Evolutionary conservation across 2,329 filamentous ascomycete genomes (phyloP).

Genomic region (Incumbomyces lentus): DNA sequence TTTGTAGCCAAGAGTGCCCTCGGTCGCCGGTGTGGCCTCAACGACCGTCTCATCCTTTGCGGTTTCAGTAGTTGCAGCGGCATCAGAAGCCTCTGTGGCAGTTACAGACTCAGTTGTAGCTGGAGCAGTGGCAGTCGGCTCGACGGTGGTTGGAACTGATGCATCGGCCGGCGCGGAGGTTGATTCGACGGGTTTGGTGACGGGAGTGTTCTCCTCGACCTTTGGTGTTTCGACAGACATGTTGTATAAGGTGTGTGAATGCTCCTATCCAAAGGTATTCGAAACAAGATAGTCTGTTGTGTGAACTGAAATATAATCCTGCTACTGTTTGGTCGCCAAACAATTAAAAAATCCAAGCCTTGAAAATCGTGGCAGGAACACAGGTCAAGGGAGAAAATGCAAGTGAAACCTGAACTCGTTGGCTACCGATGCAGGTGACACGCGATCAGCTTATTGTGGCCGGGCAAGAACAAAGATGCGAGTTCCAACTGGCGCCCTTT

Average conservation of each 20-base stretch:
- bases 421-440: neutral
- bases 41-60: constrained; percentile 14
- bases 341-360: neutral
- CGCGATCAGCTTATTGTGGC: constrained; percentile 2
- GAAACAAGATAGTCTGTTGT: constrained; percentile 26
- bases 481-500: constrained; percentile 3
- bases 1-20: constrained; percentile 78
- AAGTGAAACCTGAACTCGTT: neutral
- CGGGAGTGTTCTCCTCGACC: constrained; percentile 49
- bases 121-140: constrained; percentile 10
- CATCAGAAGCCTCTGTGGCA: constrained; percentile 9
- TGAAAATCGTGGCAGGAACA: neutral
- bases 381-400: constrained; percentile 5
- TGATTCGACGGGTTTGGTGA: constrained; percentile 24
- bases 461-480: constrained; percentile 4
- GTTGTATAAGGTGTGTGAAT: constrained; percentile 29
- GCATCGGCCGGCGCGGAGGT: constrained; percentile 26
- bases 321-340: neutral
- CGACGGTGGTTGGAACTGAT: constrained; percentile 24
- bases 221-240: constrained; percentile 65
- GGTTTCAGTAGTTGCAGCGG: constrained; percentile 2
- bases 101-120: constrained; percentile 15
- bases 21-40: constrained; percentile 21
- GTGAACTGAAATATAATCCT: neutral
- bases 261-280: constrained; percentile 27